Evolutionary conservation across 306 rosid genomes (phyloP), one percentile per base, ranked within the genome.

Genomic region (Fragaria nilgerrensis): DNA sequence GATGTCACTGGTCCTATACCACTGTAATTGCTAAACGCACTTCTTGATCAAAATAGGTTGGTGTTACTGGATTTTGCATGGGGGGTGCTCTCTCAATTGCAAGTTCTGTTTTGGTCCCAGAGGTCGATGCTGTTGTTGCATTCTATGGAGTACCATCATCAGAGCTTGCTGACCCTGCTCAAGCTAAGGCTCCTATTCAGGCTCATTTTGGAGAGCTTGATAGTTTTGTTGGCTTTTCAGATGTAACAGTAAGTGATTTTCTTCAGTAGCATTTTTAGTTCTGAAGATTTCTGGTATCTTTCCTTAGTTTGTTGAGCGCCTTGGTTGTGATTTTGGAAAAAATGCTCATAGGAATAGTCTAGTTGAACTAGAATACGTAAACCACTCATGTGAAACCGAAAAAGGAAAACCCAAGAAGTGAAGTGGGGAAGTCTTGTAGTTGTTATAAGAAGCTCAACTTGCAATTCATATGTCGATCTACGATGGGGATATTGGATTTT

Each of bases 41-140:
- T 52, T 27, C 67, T 50, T 83, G 72, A 50, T 78, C 75, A 52
- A 69, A 67, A 69, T 84, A 92, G 99, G 96, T 81, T 71, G 97
- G 99, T 86, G 97, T 95, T 52, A 88, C 97, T 83, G 99, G 99
- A 81, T 95, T 84, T 80, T 95, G 99, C 78, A 92, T 95, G 99
- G 99, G 97, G 29, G 99, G 97, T 76, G 99, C 99, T 65, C 99
- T 95, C 29, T 83, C 99, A 37, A 89, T 95, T 81, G 99, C 99
- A 75, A 90, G 99, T 76, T 92, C 99, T 68, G 99, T 92, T 39
- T 85, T 95, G 87, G 87, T 89, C 44, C 89, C 97, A 39, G 81
- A 82, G 73, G 92, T 90, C 69, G 97, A 95, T 86, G 93, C 97
- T 80, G 96, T 78, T 73, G 97, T 95, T 79, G 94, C 97, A 70